Evolutionary conservation across 1,284 basidiomycete genomes (phyloP), one percentile per base, ranked within the genome.

Genomic region (Sutorius eximius): DNA sequence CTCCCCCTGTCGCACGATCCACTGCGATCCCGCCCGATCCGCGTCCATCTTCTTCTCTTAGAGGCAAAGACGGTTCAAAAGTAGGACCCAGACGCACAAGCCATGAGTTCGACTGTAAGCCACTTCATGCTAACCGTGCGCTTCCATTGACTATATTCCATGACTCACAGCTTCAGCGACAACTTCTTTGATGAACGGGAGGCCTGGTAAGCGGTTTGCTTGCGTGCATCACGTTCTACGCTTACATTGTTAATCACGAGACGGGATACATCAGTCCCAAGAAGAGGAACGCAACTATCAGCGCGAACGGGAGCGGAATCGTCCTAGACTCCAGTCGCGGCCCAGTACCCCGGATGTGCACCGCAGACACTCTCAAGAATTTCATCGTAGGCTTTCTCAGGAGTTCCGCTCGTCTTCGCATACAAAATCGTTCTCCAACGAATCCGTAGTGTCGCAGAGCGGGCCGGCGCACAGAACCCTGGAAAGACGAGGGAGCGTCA

Each of bases 301-400:
- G 46, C 71, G 64, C 34, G 75, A 77, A 57, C 68, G 64, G 44
- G 71, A 74, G 48, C 71, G 76, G 76, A 71, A 71, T 55, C 70
- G 64, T 34, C 65, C 70, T 16, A 69, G 62, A 46, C 30, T 51
- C 13, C 50, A 51, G 12, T 58, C 68, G 32, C 56, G 52, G 24
- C 55, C 72, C 38, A 52, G 32, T 43, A 70, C 71, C 2, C 71
- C 71, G 18, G 72, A 78, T 11, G 36, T 60, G 20, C 64, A 64
- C 27, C 71, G 59, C 57, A 61, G 58, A 32, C 62, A 57, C 36
- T 67, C 64, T 2, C 61, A 64, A 33, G 65, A 68, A 16, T 42
- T 55, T 8, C 58, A 56, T n/a, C 66, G 56, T 49, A 66, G 66
- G 22, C 64, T 70, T 52, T 70, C 69, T 27, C 69, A 70, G 52